These are phyloP conservation scores for Acanthamoeba triangularis DNA, from an alignment of 208 protist species.

Conservation along the genomic window DNA sequence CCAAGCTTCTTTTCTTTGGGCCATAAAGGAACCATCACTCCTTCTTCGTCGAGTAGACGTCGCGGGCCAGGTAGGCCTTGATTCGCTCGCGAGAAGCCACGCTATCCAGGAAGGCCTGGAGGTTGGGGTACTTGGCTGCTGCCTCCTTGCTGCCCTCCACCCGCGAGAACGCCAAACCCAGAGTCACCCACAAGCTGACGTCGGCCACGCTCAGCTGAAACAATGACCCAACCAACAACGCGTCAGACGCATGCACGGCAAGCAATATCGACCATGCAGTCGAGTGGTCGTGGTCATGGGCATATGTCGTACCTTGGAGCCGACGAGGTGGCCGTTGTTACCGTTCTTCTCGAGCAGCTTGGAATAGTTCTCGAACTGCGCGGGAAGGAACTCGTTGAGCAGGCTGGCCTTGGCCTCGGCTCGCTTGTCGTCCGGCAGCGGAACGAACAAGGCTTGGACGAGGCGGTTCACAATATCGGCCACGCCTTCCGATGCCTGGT, in stretches of 20 bases:
- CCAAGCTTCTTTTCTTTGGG: too few relatives aligned
- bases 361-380: neutral
- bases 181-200: neutral
- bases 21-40: too few relatives aligned
- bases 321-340: constrained; percentile 51
- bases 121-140: neutral
- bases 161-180: neutral
- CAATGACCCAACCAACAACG: too few relatives aligned
- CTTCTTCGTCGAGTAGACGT: neutral
- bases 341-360: constrained; percentile 49
- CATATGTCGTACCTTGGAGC: constrained; percentile 47
- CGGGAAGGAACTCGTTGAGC: constrained; percentile 1
- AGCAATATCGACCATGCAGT: too few relatives aligned
- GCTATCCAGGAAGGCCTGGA: neutral
- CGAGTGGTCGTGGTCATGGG: too few relatives aligned
- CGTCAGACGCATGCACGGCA: too few relatives aligned
- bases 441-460: neutral
- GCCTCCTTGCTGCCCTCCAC: neutral
- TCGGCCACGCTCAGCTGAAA: constrained; percentile 20
- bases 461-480: neutral
- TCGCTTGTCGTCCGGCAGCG: neutral
- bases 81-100: neutral
- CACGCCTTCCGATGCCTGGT: constrained; percentile 33
- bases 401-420: constrained; percentile 3
- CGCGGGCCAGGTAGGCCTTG: constrained; percentile 39